Evolutionary conservation across 2,329 filamentous ascomycete genomes (phyloP), one percentile per base, ranked within the genome.

Genomic region (Diaporthe caulivora): DNA sequence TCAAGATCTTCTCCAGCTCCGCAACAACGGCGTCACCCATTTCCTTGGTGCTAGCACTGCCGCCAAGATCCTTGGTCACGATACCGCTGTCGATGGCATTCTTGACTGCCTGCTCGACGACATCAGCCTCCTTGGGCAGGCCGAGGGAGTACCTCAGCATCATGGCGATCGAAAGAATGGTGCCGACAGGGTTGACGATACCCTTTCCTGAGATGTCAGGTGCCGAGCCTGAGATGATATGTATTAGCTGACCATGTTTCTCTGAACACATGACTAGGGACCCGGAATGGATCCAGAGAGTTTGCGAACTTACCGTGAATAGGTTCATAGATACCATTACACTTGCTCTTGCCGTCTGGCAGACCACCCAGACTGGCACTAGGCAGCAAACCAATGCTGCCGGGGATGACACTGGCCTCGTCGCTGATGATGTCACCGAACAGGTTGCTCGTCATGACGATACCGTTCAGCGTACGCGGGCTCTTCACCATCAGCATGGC

Each of bases 401-500:
- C 96, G 3, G 96, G 95, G 78, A 98, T 98, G 67, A 97, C 95
- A 79, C 93, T 95, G 6, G 96, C 95, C 88, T 98, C 96, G 81
- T 98, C 96, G 81, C 91, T 94, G 81, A 99, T 95, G 81, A 98
- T 98, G 83, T 98, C 96, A 76, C 96, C 97, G 82, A 98, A 98
- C 78, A 98, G 82, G 84, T 98, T 99, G 87, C 93, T 95, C 17
- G 95, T 97, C 76, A 98, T 92, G 60, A 98, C 90, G 47, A 98
- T 91, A 70, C 96, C 97, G 82, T 98, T 98, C 70, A 98, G 88
- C 29, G 91, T 90, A 15, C 92, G 88, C 13, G 96, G 96, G 84
- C 95, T 96, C 92, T 97, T 98, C 81, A 98, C 90, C 93, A 98
- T 95, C 78, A 98, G 87, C 95, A 98, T 98, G 77, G 96, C 96